Evolutionary conservation across 2,329 filamentous ascomycete species (phyloP), one percentile per base, ranked within the genome.

Genomic region (Teratosphaeria zuluensis): DNA sequence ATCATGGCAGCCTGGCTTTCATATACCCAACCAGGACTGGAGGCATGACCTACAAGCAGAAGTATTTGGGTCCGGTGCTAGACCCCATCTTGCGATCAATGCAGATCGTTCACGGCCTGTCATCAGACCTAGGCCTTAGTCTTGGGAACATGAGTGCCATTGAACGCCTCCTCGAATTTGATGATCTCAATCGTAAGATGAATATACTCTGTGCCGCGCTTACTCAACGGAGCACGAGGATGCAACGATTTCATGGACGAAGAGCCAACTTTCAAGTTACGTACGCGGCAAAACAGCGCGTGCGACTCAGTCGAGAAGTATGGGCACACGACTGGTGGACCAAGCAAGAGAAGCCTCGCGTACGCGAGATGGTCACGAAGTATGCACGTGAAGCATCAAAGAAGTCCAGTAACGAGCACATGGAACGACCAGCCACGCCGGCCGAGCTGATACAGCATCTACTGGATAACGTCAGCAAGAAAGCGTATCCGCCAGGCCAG

Each of bases 271-370:
- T 75, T 69, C 1, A 75, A 72, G 59, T 80, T 71, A 24, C 79
- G 1, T 77, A 84, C 62, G 75, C 82, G 1, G 75, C 78, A 4
- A 79, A 76, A 60, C 76, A 82, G 46, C 75, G 77, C 57, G 77
- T 82, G 16, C 64, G 73, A 1, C 71, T 85, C 2, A 77, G 80
- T 56, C 75, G 81, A 31, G 73, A 76, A 21, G 75, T 79, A 2
- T 87, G 84, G 84, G 77, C 79, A 9, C 70, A 71, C 33, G 80
- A 85, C 58, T 86, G 83, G 84, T 86, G 81, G 76, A 79, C 83
- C 53, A 82, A 84, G 66, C 84, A 87, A 66, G 84, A 86, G 67
- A 83, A 83, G 64, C 75, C 78, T 11, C 77, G 83, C 14, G 79
- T 86, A 55, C 78, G 81, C 60, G 79, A 80, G 32, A 73, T 79